phyloP scores from a whole-genome alignment of 352 stramenopile genomes.

The Lagenidium sp. region DNA sequence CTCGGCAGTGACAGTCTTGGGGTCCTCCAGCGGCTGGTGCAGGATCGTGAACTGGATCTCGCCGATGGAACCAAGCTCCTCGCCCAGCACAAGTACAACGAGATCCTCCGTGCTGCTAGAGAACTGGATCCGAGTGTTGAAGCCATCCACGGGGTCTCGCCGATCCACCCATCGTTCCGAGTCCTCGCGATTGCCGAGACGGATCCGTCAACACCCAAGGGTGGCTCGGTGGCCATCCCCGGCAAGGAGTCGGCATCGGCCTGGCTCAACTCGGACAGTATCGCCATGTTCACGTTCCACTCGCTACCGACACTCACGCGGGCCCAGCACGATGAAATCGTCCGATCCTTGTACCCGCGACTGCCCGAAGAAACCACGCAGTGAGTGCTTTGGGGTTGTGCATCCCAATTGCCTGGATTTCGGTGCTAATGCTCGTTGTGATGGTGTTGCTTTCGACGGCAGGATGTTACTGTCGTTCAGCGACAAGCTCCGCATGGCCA shows the following conservation, averaged over 20 bases:
- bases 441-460: background rate
- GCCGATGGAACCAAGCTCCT: slow-evolving; percentile 85
- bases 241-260: slow-evolving; percentile 36
- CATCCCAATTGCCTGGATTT: background rate
- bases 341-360: slow-evolving; percentile 34
- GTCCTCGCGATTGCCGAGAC: slow-evolving; percentile 81
- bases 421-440: too few species aligned
- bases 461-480: slow-evolving; percentile 50
- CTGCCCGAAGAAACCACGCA: slow-evolving; percentile 42
- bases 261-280: slow-evolving; percentile 72
- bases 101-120: slow-evolving; percentile 19
- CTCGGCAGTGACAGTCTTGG: slow-evolving; percentile 86
- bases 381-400: slow-evolving; percentile 17
- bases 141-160: slow-evolving; percentile 21
- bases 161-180: slow-evolving; percentile 86
- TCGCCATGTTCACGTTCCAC: slow-evolving; percentile 77
- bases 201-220: slow-evolving; percentile 22
- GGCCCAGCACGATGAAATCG: slow-evolving; percentile 36
- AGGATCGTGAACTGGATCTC: slow-evolving; percentile 85
- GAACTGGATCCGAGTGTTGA: slow-evolving; percentile 8
- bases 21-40: slow-evolving; percentile 80
- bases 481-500: slow-evolving; percentile 33
- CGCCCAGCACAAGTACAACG: slow-evolving; percentile 43
- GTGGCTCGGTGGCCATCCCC: slow-evolving; percentile 13
- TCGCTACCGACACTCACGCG: slow-evolving; percentile 27